Conservation (phyloP, 2,329 filamentous ascomycete genomes). For the Phialophora verrucosa region DNA sequence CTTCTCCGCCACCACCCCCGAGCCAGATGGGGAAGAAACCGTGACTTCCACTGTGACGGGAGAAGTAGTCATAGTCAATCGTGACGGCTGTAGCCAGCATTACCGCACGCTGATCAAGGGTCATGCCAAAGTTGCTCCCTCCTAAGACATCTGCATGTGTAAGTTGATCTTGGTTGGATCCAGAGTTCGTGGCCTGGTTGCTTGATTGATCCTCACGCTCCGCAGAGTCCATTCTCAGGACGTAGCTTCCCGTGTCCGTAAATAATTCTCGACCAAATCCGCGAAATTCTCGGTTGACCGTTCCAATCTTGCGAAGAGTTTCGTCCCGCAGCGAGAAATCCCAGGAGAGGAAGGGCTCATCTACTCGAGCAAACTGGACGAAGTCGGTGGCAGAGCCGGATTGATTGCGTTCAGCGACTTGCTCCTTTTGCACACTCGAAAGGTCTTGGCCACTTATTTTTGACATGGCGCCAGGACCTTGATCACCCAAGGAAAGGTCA, state of each 20-base stretch:
- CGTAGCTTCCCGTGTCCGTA: conserved; percentile 70
- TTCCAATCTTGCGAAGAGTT: conserved; percentile 60
- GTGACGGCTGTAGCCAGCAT: conserved; percentile 70
- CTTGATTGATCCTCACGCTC: conserved; percentile 42
- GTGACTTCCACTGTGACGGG: conserved; percentile 59
- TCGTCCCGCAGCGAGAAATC: conserved; percentile 65
- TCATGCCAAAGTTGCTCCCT: conserved; percentile 58
- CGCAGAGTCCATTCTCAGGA: conserved; percentile 66
- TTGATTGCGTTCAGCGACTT: conserved; percentile 41
- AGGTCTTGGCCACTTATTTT: conserved; percentile 47
- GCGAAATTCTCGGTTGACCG: conserved; percentile 67
- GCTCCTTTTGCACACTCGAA: conserved; percentile 56
- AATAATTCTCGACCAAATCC: conserved; percentile 69
- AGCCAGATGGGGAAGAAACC: conserved; percentile 61
- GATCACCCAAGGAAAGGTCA: conserved; percentile 47
- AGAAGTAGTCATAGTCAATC: conserved; percentile 72
- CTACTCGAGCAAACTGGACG: conserved; percentile 66
- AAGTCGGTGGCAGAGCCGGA: conserved; percentile 47
- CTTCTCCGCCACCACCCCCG: conserved; percentile 46
- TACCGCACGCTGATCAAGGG: conserved; percentile 67
- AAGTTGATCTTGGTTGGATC: conserved; percentile 42
- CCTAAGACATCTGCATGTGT: conserved; percentile 30
- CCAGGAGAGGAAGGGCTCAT: conserved; percentile 69
- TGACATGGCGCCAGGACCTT: conserved; percentile 4
- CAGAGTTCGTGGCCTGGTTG: conserved; percentile 48